Evolutionary conservation across 1,284 basidiomycete genomes (phyloP).

Genomic region (Malassezia furfur): DNA sequence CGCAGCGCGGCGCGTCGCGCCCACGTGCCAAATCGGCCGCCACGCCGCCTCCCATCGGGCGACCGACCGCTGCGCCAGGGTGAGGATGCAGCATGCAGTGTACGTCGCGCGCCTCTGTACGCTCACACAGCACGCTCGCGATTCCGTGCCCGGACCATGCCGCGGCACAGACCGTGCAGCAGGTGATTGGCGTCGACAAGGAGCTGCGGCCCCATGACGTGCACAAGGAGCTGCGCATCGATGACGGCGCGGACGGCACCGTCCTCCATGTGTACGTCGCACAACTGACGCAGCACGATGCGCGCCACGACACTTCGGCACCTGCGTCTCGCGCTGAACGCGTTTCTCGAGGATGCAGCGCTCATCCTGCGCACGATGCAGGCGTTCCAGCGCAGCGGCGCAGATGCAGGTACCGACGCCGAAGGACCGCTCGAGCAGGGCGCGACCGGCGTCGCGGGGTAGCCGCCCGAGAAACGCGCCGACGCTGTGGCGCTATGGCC

Average conservation of each 20-base stretch:
- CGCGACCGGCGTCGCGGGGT: conserved; percentile 28
- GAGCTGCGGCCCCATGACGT: conserved; percentile 37
- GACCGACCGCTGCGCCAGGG: background rate
- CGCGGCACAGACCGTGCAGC: conserved; percentile 21
- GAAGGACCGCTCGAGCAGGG: conserved; percentile 31
- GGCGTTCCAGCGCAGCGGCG: conserved; percentile 12
- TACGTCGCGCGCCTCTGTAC: conserved; percentile 11
- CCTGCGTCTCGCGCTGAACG: conserved; percentile 30
- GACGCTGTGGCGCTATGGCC: too few relatives aligned
- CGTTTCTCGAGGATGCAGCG: conserved; percentile 31
- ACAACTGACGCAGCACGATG: conserved; percentile 6
- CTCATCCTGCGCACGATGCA: conserved; percentile 32
- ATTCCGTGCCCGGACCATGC: conserved; percentile 26
- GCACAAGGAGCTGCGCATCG: conserved; percentile 23
- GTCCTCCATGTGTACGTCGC: conserved; percentile 6
- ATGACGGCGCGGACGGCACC: background rate
- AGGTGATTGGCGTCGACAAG: conserved; percentile 29
- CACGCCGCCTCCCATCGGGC: background rate
- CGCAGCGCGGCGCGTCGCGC: background rate
- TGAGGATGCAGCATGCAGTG: conserved; percentile 8
- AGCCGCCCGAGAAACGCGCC: too few relatives aligned
- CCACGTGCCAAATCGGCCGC: conserved; percentile 1
- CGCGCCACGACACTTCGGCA: conserved; percentile 33
- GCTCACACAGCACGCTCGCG: conserved; percentile 26
- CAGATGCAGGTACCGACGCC: background rate